Conservation (phyloP, 257 asterid genomes). For the Solanum etuberosum region DNA sequence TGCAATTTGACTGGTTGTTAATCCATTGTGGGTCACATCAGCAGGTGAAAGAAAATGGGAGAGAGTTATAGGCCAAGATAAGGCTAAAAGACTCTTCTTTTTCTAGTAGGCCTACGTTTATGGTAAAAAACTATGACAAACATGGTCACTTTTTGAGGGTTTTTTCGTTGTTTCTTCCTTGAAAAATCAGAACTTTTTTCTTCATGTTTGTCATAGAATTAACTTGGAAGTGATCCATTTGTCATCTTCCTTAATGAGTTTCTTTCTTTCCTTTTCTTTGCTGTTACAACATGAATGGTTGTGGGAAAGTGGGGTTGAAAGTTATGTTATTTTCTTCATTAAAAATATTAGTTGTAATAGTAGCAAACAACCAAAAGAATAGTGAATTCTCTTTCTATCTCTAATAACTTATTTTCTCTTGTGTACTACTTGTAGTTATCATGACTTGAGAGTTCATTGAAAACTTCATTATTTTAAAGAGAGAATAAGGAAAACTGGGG, state of each 20-base stretch:
- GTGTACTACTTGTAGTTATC: not conserved
- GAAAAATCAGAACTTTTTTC: not conserved
- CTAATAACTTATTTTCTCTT: not conserved
- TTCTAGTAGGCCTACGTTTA: slow-evolving; percentile 14
- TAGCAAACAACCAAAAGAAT: not conserved
- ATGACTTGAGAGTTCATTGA: not conserved
- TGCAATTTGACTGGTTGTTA: slow-evolving; percentile 32
- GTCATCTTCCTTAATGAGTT: not conserved
- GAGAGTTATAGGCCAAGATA: not conserved
- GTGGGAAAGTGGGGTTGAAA: not conserved
- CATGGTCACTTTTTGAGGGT: not conserved
- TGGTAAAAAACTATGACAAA: not conserved
- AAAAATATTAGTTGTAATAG: not conserved
- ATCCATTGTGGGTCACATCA: slow-evolving; percentile 77
- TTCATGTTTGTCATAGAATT: not conserved
- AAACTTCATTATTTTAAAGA: not conserved
- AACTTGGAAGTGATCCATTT: not conserved
- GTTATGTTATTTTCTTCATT: slow-evolving; percentile 1
- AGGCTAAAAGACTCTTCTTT: not conserved
- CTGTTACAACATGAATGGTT: not conserved
- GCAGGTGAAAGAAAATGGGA: slow-evolving; percentile 39
- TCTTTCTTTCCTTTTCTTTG: not conserved
- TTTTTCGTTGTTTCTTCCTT: not conserved
- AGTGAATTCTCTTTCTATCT: slow-evolving; percentile 4
- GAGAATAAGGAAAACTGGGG: not conserved